phyloP scores from a whole-genome alignment of 441 rosid genomes.

The Populus hybrid region DNA sequence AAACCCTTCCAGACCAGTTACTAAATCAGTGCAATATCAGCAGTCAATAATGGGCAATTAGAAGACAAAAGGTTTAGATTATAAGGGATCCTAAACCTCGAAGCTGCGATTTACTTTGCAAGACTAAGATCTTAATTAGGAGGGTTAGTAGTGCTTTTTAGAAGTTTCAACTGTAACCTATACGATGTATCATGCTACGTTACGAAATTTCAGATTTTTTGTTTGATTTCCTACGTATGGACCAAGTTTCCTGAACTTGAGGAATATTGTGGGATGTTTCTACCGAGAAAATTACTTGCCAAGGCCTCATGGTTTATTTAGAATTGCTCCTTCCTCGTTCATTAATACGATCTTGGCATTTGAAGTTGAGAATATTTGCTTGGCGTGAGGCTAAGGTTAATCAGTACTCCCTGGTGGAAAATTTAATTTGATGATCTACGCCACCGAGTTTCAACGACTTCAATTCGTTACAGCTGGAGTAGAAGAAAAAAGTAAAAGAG shows the following conservation, averaged over 20 bases:
- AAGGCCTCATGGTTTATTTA: neutral
- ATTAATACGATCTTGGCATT: too few species aligned
- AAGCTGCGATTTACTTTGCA: neutral
- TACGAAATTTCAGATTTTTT: constrained; percentile 16
- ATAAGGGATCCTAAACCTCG: neutral
- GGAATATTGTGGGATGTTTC: neutral
- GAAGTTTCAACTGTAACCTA: too few species aligned
- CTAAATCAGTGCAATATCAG: constrained; percentile 12
- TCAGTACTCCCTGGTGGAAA: too few species aligned
- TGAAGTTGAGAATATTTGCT: too few species aligned
- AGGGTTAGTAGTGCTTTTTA: neutral
- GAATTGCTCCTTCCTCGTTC: too few species aligned
- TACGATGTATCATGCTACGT: too few species aligned
- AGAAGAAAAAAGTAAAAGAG: too few species aligned
- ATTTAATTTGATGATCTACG: too few species aligned
- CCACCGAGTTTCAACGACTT: too few species aligned
- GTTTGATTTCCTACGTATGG: neutral
- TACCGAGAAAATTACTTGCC: neutral
- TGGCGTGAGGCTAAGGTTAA: too few species aligned
- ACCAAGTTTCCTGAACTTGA: neutral
- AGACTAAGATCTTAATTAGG: neutral
- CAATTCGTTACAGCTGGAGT: too few species aligned
- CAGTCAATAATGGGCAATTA: neutral
- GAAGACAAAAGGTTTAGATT: neutral
- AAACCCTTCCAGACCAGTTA: constrained; percentile 56